Conservation (phyloP, 768 basidiomycete genomes). For the Gautieria morchelliformis region DNA sequence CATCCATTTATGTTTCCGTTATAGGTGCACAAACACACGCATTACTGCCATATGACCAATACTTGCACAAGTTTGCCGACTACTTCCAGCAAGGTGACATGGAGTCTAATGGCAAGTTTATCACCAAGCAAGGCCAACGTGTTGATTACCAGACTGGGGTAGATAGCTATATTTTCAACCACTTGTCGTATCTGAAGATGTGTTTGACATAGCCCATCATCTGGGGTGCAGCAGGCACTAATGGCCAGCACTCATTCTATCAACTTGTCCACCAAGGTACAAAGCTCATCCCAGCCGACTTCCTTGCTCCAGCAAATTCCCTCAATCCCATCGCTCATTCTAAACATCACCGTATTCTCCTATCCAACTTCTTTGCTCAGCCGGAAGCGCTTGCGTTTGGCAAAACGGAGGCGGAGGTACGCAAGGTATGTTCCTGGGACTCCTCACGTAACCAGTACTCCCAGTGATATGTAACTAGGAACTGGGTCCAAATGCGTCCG, state of each 20-base stretch:
- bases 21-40: slow-evolving; percentile 88
- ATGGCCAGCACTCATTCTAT: slow-evolving; percentile 99
- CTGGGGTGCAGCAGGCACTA: slow-evolving; percentile 97
- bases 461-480: slow-evolving; percentile 25
- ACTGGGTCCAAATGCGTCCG: slow-evolving; percentile 53
- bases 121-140: slow-evolving; percentile 88
- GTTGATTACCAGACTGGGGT: slow-evolving; percentile 97
- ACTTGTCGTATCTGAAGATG: neutral
- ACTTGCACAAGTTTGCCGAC: slow-evolving; percentile 98
- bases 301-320: slow-evolving; percentile 80
- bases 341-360: slow-evolving; percentile 93
- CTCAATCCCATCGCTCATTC: slow-evolving; percentile 83
- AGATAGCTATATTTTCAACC: slow-evolving; percentile 20
- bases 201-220: slow-evolving; percentile 68
- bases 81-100: slow-evolving; percentile 99
- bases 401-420: slow-evolving; percentile 86
- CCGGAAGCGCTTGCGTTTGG: slow-evolving; percentile 97
- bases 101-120: slow-evolving; percentile 97
- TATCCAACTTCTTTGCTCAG: slow-evolving; percentile 98
- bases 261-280: slow-evolving; percentile 94
- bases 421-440: slow-evolving; percentile 18
- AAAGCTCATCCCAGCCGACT: slow-evolving; percentile 85
- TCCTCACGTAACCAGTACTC: neutral
- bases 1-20: neutral
- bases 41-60: slow-evolving; percentile 96